Evolutionary conservation across 768 basidiomycete genomes (phyloP).

Genomic region (Boletus fagicola): DNA sequence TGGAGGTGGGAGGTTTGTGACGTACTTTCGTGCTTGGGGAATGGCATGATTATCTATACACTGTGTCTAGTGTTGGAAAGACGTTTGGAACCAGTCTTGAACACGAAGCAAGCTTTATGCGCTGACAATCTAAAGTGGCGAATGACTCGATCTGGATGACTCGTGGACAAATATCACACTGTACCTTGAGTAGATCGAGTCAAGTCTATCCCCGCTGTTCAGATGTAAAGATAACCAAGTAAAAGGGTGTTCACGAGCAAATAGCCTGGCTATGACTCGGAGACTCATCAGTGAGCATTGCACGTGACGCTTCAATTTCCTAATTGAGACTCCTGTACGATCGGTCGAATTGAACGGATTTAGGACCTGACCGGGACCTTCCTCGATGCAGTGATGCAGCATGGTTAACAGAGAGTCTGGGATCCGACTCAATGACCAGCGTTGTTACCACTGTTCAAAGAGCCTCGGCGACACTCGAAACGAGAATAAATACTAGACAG

Average conservation of each 20-base stretch:
- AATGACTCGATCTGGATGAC: conserved; percentile 19
- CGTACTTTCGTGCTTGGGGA: conserved; percentile 72
- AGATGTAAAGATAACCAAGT: neutral
- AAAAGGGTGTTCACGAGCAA: neutral
- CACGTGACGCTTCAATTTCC: neutral
- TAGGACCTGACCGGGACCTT: neutral
- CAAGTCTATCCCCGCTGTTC: neutral
- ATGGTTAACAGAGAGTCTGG: too few species aligned
- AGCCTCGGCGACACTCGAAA: neutral
- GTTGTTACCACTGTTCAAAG: neutral
- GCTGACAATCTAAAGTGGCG: neutral
- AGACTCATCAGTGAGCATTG: neutral
- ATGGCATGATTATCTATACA: conserved; percentile 47
- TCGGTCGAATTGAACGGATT: neutral
- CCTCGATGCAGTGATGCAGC: too few species aligned
- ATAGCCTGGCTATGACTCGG: neutral
- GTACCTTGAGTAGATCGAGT: neutral
- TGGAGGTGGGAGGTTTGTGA: conserved; percentile 5
- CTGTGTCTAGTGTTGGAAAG: neutral
- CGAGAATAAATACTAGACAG: neutral
- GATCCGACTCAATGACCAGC: too few species aligned
- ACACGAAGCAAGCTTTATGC: neutral
- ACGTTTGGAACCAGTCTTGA: neutral
- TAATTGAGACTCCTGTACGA: neutral
- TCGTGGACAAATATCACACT: neutral